Percentiles rank a stretch among this genome's conserved stretches.
These are phyloP conservation scores for Silene vulgaris DNA, from an alignment of 179 eudicot genomes.

Conservation along the genomic window DNA sequence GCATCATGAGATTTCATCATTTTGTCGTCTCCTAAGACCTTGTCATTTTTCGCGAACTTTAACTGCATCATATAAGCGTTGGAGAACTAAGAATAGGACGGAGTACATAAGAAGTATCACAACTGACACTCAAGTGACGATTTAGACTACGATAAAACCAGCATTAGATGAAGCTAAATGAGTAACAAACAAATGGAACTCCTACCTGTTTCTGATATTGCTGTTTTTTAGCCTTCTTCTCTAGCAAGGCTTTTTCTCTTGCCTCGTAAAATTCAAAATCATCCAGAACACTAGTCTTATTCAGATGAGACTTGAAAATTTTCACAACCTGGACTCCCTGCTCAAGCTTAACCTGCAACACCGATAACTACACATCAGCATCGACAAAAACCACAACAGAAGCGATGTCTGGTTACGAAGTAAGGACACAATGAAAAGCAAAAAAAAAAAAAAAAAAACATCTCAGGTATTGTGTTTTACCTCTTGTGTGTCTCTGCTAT, in stretches of 20 bases:
- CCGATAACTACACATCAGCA: conserved; percentile 8
- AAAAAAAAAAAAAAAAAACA: neutral
- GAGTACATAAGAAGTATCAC: neutral
- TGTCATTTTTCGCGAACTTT: conserved; percentile 16
- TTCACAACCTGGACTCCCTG: conserved; percentile 70
- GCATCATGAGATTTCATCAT: conserved; percentile 23
- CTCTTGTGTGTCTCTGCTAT: conserved; percentile 99
- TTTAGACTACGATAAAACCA: neutral
- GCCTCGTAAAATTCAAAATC: conserved; percentile 85
- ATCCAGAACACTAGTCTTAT: conserved; percentile 71
- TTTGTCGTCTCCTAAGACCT: conserved; percentile 22
- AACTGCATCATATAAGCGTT: conserved; percentile 20
- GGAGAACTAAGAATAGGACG: neutral
- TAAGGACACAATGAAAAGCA: neutral
- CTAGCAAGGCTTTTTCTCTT: conserved; percentile 68
- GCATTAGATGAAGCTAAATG: neutral
- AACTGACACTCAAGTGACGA: no score
- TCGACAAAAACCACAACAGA: neutral
- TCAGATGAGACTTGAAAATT: conserved; percentile 62
- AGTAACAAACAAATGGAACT: neutral
- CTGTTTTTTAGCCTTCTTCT: conserved; percentile 75
- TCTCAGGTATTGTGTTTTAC: conserved; percentile 26
- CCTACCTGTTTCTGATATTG: conserved; percentile 65
- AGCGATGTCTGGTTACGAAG: neutral
- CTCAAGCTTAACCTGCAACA: conserved; percentile 71